Conservation (phyloP, 768 basidiomycete species). For the Panus rudis region DNA sequence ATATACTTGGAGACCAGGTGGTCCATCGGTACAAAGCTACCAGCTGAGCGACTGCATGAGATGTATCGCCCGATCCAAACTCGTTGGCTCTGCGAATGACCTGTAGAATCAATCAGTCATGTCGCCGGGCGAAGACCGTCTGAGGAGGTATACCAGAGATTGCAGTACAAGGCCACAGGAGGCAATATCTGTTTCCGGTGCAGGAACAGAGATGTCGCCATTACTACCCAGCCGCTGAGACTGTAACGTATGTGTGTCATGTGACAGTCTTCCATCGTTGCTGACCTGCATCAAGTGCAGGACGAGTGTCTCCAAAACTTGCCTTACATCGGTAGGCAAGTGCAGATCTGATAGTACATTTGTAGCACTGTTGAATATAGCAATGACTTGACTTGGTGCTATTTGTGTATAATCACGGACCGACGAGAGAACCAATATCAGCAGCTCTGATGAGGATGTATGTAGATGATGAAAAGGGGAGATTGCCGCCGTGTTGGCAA, state of each 20-base stretch:
- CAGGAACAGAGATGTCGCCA: conserved; percentile 47
- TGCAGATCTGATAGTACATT: conserved; percentile 46
- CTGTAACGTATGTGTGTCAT: conserved; percentile 68
- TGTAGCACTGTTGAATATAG: conserved; percentile 35
- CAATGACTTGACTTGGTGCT: conserved; percentile 53
- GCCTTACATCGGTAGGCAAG: conserved; percentile 39
- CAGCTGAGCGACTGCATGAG: conserved; percentile 16
- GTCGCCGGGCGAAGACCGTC: neutral
- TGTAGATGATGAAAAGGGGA: conserved; percentile 54
- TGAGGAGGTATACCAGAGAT: conserved; percentile 41
- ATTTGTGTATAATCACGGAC: conserved; percentile 57
- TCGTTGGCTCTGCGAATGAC: conserved; percentile 49
- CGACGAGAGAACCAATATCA: conserved; percentile 54
- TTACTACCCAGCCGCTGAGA: conserved; percentile 53
- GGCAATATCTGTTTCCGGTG: conserved; percentile 57
- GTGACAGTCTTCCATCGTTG: conserved; percentile 63
- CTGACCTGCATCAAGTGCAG: conserved; percentile 55
- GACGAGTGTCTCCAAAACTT: conserved; percentile 52
- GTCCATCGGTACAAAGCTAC: conserved; percentile 18
- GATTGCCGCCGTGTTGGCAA: conserved; percentile 42
- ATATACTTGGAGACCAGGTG: conserved; percentile 18
- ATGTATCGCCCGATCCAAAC: conserved; percentile 55
- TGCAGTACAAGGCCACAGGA: conserved; percentile 57
- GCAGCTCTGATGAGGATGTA: conserved; percentile 55
- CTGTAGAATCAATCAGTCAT: conserved; percentile 27